phyloP scores from a whole-genome alignment of 257 asterid genomes.

The Solanum chmielewskii region DNA sequence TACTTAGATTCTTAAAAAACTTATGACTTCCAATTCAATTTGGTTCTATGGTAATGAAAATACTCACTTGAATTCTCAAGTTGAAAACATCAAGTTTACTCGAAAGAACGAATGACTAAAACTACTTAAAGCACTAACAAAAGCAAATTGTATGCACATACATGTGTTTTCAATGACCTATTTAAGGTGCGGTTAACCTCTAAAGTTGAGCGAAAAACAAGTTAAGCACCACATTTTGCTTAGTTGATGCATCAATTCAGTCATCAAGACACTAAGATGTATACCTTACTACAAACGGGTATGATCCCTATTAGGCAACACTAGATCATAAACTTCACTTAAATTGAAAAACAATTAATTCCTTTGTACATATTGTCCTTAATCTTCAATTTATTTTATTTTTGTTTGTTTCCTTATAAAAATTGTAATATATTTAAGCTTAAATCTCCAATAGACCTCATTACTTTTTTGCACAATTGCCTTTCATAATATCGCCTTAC shows the following conservation, averaged over 20 bases:
- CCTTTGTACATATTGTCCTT: background rate
- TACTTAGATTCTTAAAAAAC: background rate
- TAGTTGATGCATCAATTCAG: background rate
- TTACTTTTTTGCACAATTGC: background rate
- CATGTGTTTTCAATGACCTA: background rate
- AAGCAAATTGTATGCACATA: background rate
- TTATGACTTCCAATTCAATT: background rate
- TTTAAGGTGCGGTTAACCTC: background rate
- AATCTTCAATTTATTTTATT: background rate
- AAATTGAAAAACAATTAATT: background rate
- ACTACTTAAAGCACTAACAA: background rate
- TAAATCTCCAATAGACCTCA: background rate
- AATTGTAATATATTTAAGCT: background rate
- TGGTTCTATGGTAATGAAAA: background rate
- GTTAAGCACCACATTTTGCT: background rate
- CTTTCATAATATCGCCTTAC: background rate
- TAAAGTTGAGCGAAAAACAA: background rate
- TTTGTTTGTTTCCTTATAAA: background rate
- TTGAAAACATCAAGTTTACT: background rate
- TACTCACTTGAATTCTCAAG: background rate
- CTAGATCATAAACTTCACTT: background rate
- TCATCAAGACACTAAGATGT: background rate
- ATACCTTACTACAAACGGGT: background rate
- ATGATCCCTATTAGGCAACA: background rate
- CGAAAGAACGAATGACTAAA: background rate